phyloP scores from a whole-genome alignment of 257 asterid genomes.

The Jaltomata sinuosa region DNA sequence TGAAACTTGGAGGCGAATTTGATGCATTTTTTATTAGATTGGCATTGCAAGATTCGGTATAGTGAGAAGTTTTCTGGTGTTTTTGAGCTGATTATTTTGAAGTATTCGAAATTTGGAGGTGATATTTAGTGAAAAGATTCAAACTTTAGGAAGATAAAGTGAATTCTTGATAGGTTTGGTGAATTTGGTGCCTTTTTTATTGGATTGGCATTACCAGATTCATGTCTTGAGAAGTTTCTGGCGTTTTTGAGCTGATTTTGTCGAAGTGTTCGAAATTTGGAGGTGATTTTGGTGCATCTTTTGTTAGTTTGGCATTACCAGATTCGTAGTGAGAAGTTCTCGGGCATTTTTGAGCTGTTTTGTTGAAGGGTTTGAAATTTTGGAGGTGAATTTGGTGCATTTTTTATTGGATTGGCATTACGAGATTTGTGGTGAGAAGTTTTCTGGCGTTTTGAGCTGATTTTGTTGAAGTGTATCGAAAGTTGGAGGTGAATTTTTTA shows the following conservation, averaged over 20 bases:
- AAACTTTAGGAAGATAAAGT: background rate
- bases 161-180: background rate
- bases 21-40: background rate
- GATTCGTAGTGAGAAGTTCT: background rate
- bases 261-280: background rate
- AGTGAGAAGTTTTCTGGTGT: background rate
- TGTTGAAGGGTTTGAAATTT: background rate
- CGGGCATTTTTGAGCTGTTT: background rate
- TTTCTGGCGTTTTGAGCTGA: background rate
- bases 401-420: background rate
- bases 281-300: background rate
- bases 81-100: background rate
- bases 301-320: background rate
- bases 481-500: background rate
- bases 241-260: background rate
- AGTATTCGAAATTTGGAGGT: background rate
- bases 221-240: background rate
- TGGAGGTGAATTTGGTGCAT: constrained; percentile 1
- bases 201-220: background rate
- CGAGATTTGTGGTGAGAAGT: background rate
- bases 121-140: background rate
- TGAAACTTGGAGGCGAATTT: background rate
- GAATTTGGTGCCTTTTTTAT: background rate
- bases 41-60: background rate
- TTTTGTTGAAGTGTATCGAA: background rate